Conservation (phyloP, 2,329 filamentous ascomycete genomes). For the Stromatinia cepivora region DNA sequence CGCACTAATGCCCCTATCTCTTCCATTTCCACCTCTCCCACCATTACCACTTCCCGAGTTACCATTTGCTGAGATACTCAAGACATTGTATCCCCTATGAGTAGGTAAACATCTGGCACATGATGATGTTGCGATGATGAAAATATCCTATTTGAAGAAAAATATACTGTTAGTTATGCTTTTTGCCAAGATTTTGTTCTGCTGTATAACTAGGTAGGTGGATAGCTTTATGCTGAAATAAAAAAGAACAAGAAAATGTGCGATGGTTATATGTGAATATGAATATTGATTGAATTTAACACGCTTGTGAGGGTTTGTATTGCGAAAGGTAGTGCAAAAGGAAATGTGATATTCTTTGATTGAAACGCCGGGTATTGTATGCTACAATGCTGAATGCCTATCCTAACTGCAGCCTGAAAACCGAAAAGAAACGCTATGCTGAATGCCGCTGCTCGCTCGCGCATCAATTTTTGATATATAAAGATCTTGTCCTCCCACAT, state of each 20-base stretch:
- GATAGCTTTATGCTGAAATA: conserved; percentile 18
- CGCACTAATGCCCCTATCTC: conserved; percentile 5
- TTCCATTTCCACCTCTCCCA: conserved; percentile 2
- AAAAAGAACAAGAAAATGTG: conserved; percentile 13
- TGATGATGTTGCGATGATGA: conserved; percentile 67
- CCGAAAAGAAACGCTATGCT: conserved; percentile 15
- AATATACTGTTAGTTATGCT: conserved; percentile 9
- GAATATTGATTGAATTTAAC: neutral
- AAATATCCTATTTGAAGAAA: conserved; percentile 55
- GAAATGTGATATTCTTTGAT: conserved; percentile 18
- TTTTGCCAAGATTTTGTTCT: conserved; percentile 14
- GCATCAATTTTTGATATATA: conserved; percentile 21
- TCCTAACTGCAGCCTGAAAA: conserved; percentile 21
- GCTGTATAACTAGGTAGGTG: conserved; percentile 6
- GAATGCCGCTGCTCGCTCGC: conserved; percentile 14
- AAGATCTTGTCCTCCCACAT: conserved; percentile 24
- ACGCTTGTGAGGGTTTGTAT: conserved; percentile 17
- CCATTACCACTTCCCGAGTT: conserved; percentile 43
- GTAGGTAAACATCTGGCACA: conserved; percentile 66
- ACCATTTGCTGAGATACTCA: conserved; percentile 56
- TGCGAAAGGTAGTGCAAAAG: conserved; percentile 9
- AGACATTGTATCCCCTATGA: conserved; percentile 65
- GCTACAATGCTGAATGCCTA: conserved; percentile 31
- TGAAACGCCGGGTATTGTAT: conserved; percentile 31
- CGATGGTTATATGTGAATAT: conserved; percentile 3